phyloP scores from a whole-genome alignment of 208 protist species.

The Leishmania guyanensis region DNA sequence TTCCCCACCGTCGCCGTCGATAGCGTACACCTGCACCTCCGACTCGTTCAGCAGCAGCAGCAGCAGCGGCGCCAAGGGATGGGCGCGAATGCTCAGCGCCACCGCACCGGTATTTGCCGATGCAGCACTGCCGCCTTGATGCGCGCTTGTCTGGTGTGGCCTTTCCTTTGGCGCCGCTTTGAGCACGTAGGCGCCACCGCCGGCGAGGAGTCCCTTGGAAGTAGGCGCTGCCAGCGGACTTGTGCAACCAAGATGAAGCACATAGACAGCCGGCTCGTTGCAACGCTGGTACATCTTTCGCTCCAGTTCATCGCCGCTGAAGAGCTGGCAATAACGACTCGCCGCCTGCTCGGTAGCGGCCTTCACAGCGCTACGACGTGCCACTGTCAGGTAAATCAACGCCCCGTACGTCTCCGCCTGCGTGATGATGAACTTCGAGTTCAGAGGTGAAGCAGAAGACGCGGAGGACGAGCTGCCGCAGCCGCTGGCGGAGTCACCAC shows the following conservation, averaged over 20 bases:
- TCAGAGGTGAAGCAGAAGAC: slow-evolving; percentile 18
- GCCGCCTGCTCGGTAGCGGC: background rate
- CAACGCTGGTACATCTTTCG: slow-evolving; percentile 13
- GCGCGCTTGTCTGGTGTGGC: background rate
- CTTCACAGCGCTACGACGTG: slow-evolving; percentile 16
- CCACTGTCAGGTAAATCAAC: slow-evolving; percentile 35
- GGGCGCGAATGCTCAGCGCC: slow-evolving; percentile 31
- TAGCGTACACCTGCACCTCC: slow-evolving; percentile 35
- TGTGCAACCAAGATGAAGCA: slow-evolving; percentile 36
- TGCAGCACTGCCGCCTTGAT: background rate
- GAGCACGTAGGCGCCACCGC: slow-evolving; percentile 35
- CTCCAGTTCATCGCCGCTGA: slow-evolving; percentile 15
- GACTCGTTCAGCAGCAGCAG: slow-evolving; percentile 21
- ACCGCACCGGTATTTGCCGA: background rate
- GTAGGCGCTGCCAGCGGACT: slow-evolving; percentile 24
- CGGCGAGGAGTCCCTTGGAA: slow-evolving; percentile 15
- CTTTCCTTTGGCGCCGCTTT: slow-evolving; percentile 10
- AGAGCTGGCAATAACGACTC: background rate
- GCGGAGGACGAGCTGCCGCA: slow-evolving; percentile 4
- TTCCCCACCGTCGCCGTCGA: slow-evolving; percentile 17
- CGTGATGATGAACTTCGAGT: slow-evolving; percentile 20
- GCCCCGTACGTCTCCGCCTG: slow-evolving; percentile 41
- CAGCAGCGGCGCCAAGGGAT: slow-evolving; percentile 46
- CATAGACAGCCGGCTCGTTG: slow-evolving; percentile 34
- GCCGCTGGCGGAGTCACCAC: slow-evolving; percentile 9